These are phyloP conservation scores for Megacollybia platyphylla DNA, from an alignment of 1,284 basidiomycete species.

Conservation along the genomic window DNA sequence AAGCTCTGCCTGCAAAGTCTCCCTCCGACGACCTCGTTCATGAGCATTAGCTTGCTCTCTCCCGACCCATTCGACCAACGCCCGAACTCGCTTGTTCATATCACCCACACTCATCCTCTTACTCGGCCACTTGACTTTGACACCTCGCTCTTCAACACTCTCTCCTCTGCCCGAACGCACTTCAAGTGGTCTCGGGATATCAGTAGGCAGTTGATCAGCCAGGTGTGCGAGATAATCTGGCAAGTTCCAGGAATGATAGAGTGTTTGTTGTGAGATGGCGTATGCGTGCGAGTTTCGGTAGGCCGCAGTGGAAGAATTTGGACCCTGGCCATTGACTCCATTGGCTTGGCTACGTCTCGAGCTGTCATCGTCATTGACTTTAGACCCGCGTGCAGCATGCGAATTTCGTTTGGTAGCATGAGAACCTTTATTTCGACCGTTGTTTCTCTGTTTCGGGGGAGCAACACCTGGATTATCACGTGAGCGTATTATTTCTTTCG, in stretches of 20 bases:
- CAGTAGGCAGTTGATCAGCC: conserved; percentile 71
- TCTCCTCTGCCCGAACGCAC: conserved; percentile 41
- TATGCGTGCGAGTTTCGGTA: conserved; percentile 69
- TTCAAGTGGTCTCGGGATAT: conserved; percentile 64
- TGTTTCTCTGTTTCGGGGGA: conserved; percentile 28
- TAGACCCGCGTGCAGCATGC: conserved; percentile 23
- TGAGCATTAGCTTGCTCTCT: conserved; percentile 69
- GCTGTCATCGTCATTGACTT: conserved; percentile 27
- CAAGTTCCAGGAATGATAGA: conserved; percentile 77
- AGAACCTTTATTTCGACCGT: conserved; percentile 31
- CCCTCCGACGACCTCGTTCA: conserved; percentile 58
- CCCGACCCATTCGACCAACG: conserved; percentile 87
- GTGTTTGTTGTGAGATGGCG: conserved; percentile 60
- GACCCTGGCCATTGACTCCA: conserved; percentile 12
- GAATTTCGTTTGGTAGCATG: conserved; percentile 30
- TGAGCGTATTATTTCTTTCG: conserved; percentile 15
- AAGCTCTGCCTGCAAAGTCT: conserved; percentile 47
- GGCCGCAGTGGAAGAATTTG: conserved; percentile 19
- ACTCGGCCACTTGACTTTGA: conserved; percentile 88
- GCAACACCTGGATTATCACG: conserved; percentile 12
- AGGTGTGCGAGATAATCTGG: conserved; percentile 92
- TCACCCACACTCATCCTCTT: conserved; percentile 92
- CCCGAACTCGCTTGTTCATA: conserved; percentile 92
- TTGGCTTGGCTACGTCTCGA: conserved; percentile 32
- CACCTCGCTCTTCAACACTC: conserved; percentile 67